Base-by-base conservation (phyloP, 2,329 filamentous ascomycete genomes). In the Beauveria varroae region DNA sequence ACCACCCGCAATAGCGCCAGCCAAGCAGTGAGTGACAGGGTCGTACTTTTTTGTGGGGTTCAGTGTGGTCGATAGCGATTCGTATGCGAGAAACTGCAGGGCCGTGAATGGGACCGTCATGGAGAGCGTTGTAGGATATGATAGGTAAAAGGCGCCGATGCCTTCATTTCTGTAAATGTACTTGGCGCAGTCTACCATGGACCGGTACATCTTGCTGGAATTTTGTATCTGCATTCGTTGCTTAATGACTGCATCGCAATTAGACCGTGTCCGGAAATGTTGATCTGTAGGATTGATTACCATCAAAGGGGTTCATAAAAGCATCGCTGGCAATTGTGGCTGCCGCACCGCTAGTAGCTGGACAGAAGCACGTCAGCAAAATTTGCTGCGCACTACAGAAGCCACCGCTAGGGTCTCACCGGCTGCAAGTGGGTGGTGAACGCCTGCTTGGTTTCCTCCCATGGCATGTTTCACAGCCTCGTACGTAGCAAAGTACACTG, bases 71-170 rank as follows among this genome's bases (percentile, higher is more conserved):
- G 93, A 97, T 67, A 98, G 86, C 30, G 93, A 96, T 74, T 98
- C 95, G 81, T 99, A 99, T 60, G 93, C 92, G 71, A 96, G 91
- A 74, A 99, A 98, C 73, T 99, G 95, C 10, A 97, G 85, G 9
- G 95, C 93, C 14, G 93, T 98, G 74, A 98, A 99, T 3, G 95
- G 95, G 2, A 99, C 92, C 16, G 95, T 98, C 95, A 99, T 99
- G 71, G 91, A 96, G 30, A 99, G 81, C 2, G 95, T 99, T 22
- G 95, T 99, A 18, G 95, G 95, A 74, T 99, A 99, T 26, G 95
- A 99, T 69, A 99, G 88, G 79, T 99, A 99, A 78, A 99, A 99
- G 60, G 95, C 93, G 57, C 86, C 84, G 51, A 98, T 74, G 59
- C 95, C 95, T 76, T 99, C 95, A 57, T 86, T 88, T 69, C 83